Conservation (phyloP, 2,329 filamentous ascomycete species). For the Aspergillus sp. region DNA sequence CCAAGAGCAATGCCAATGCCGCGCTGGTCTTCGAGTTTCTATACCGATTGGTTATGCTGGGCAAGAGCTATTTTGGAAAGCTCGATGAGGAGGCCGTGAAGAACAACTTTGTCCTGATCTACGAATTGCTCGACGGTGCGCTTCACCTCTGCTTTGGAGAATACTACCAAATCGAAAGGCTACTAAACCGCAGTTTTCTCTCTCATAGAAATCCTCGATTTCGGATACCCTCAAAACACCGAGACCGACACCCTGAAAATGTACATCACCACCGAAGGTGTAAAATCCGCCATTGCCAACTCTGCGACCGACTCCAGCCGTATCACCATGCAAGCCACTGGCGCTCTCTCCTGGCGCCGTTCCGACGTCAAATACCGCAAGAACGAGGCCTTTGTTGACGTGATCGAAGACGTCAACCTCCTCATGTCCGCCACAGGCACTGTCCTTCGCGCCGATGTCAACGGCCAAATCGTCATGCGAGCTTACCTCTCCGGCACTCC, state of each 20-base stretch:
- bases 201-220: constrained; percentile 85
- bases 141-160: not conserved
- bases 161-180: constrained; percentile 1
- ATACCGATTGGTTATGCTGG: constrained; percentile 85
- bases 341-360: constrained; percentile 93
- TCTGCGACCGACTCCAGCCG: constrained; percentile 82
- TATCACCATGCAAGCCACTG: constrained; percentile 99
- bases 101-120: constrained; percentile 99
- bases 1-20: constrained; percentile 98
- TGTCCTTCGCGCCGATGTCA: constrained; percentile 92
- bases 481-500: constrained; percentile 95
- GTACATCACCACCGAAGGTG: constrained; percentile 99
- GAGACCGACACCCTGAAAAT: constrained; percentile 99
- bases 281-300: constrained; percentile 77
- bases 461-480: constrained; percentile 97
- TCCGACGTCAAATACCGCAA: constrained; percentile 99
- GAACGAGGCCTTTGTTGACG: constrained; percentile 98
- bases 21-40: constrained; percentile 97
- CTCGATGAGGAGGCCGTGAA: constrained; percentile 99
- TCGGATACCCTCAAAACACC: constrained; percentile 98
- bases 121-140: constrained; percentile 89
- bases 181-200: not conserved
- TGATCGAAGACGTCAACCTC: constrained; percentile 98
- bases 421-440: constrained; percentile 98
- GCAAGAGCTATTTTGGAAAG: constrained; percentile 96